Conservation (phyloP, 2,329 filamentous ascomycete species). For the Trichoderma endophyticum region DNA sequence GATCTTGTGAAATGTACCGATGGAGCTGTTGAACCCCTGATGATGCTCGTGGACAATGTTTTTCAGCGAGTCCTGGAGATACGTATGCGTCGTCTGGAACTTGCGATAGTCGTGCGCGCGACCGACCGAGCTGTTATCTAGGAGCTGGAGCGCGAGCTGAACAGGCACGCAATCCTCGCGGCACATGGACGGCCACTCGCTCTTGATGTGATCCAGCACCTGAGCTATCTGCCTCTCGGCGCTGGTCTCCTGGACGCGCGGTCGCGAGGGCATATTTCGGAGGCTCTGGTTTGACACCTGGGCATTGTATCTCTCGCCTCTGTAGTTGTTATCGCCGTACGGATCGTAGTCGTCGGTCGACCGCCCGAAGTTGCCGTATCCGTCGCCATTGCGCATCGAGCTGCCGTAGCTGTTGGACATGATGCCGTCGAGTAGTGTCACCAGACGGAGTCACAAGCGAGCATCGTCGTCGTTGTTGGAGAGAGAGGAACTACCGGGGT, state of each 20-base stretch:
- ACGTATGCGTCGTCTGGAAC: constrained; percentile 78
- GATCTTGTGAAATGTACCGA: constrained; percentile 98
- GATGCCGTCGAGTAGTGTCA: constrained; percentile 24
- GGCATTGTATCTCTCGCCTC: constrained; percentile 38
- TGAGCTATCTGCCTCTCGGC: constrained; percentile 57
- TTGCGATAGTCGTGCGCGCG: constrained; percentile 82
- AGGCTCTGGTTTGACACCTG: constrained; percentile 35
- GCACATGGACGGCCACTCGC: constrained; percentile 91
- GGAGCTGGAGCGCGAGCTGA: constrained; percentile 88
- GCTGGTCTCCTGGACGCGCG: constrained; percentile 42
- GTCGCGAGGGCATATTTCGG: constrained; percentile 36
- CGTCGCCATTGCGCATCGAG: constrained; percentile 38
- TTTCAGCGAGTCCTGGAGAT: constrained; percentile 90
- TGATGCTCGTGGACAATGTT: constrained; percentile 97
- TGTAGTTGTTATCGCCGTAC: constrained; percentile 43
- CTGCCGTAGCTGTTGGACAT: constrained; percentile 53
- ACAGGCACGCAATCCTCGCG: constrained; percentile 86
- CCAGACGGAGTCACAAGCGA: constrained; percentile 15
- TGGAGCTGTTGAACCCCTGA: constrained; percentile 98
- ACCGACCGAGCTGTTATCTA: constrained; percentile 90
- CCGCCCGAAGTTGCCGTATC: constrained; percentile 43
- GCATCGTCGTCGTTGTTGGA: constrained; percentile 21
- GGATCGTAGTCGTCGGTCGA: constrained; percentile 49
- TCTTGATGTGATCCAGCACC: constrained; percentile 78
- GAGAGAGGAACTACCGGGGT: not conserved